A percentile compares a stretch with the other conserved stretches of the same genome.
phyloP scores from a whole-genome alignment of 768 basidiomycete species.

The Boletus tomentosulus region DNA sequence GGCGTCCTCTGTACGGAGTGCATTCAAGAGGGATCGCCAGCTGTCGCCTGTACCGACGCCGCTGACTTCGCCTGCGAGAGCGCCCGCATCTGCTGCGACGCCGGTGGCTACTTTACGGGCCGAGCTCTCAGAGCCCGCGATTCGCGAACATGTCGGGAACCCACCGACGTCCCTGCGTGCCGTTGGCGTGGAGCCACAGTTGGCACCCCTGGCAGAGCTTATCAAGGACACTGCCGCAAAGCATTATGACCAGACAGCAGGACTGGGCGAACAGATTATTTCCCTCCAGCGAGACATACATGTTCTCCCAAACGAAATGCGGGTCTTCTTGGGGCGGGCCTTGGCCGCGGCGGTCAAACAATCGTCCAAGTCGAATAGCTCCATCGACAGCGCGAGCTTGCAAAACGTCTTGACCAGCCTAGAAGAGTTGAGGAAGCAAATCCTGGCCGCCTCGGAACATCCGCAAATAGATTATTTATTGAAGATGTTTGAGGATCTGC shows the following conservation, averaged over 20 bases:
- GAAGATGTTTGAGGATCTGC: conserved; percentile 38
- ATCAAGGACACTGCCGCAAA: conserved; percentile 35
- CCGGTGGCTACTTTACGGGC: conserved; percentile 9
- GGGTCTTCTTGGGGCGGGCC: conserved; percentile 9
- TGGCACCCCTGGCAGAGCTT: conserved; percentile 30
- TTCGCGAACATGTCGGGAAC: conserved; percentile 16
- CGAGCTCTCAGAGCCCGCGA: conserved; percentile 19
- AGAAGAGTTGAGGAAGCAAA: conserved; percentile 17
- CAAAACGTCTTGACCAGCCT: conserved; percentile 11
- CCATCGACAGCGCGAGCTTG: background rate
- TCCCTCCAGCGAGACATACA: conserved; percentile 31
- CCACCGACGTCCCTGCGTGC: conserved; percentile 9
- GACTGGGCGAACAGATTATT: conserved; percentile 31
- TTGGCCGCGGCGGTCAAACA: conserved; percentile 3
- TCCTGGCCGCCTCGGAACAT: conserved; percentile 4
- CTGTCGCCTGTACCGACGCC: conserved; percentile 4
- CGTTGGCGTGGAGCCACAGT: conserved; percentile 11
- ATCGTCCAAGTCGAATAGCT: background rate
- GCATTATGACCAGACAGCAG: conserved; percentile 34
- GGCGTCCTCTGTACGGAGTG: conserved; percentile 19
- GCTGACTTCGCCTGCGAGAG: conserved; percentile 10
- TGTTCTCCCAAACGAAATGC: conserved; percentile 26
- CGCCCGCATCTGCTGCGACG: background rate
- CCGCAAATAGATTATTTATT: conserved; percentile 21
- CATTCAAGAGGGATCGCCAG: conserved; percentile 14